A percentile compares a stretch with the other conserved stretches of the same genome.
Evolutionary conservation across 2,329 filamentous ascomycete genomes (phyloP).

Genomic region (Arthroderma uncinatum): DNA sequence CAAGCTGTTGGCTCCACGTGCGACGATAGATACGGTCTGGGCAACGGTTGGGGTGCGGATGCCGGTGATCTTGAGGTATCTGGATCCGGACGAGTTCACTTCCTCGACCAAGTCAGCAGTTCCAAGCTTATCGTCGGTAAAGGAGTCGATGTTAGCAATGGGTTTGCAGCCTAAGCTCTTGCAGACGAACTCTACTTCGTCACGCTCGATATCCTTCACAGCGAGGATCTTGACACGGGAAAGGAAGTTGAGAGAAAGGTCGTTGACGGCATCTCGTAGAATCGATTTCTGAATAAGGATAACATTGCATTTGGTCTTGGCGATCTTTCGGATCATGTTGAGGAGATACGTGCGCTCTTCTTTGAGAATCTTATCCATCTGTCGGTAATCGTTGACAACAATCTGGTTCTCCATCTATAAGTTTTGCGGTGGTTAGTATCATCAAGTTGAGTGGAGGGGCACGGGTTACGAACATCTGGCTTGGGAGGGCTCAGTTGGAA

Average conservation of each 20-base stretch:
- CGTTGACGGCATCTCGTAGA: conserved; percentile 92
- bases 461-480: conserved; percentile 59
- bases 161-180: conserved; percentile 98
- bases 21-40: conserved; percentile 86
- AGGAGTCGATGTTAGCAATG: conserved; percentile 95
- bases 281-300: conserved; percentile 98
- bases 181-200: conserved; percentile 98
- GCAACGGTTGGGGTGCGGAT: conserved; percentile 62
- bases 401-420: conserved; percentile 96
- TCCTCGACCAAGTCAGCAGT: conserved; percentile 91
- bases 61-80: conserved; percentile 90
- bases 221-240: conserved; percentile 92
- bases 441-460: conserved; percentile 13
- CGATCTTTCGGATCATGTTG: conserved; percentile 99
- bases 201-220: conserved; percentile 95
- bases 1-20: conserved; percentile 82
- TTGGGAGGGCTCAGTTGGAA: conserved; percentile 98
- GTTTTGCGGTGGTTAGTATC: conserved; percentile 14
- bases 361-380: conserved; percentile 99
- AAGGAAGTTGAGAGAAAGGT: conserved; percentile 92
- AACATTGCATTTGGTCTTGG: conserved; percentile 99
- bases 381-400: conserved; percentile 96
- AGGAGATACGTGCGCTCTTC: conserved; percentile 96
- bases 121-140: conserved; percentile 96
- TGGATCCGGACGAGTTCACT: conserved; percentile 71